Conservation (phyloP, 129 eudicot species). For the Daucus carota region DH1_v3.0 NC_030389.2:44752001-44752500, state of each 20-base stretch:
- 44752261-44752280: not conserved
- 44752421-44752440: not conserved
- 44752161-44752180: not conserved
- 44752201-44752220: not conserved
- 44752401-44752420: not conserved
- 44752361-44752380: conserved; percentile 24
- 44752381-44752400: conserved; percentile 46
- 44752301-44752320: not conserved
- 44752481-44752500: conserved; percentile 8
- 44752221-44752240: not conserved
- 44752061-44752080: not conserved
- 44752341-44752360: conserved; percentile 26
- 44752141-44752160: not conserved
- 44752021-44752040: not conserved
- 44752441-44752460: conserved; percentile 8
- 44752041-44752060: not conserved
- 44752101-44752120: not conserved
- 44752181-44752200: not conserved
- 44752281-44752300: not conserved
- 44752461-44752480: conserved; percentile 18
- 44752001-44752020: not conserved
- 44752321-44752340: conserved; percentile 21
- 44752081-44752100: not conserved
- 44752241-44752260: not conserved
- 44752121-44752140: not conserved